Conservation (phyloP, 2,329 filamentous ascomycete species). For the Aspergillus sp. region DNA sequence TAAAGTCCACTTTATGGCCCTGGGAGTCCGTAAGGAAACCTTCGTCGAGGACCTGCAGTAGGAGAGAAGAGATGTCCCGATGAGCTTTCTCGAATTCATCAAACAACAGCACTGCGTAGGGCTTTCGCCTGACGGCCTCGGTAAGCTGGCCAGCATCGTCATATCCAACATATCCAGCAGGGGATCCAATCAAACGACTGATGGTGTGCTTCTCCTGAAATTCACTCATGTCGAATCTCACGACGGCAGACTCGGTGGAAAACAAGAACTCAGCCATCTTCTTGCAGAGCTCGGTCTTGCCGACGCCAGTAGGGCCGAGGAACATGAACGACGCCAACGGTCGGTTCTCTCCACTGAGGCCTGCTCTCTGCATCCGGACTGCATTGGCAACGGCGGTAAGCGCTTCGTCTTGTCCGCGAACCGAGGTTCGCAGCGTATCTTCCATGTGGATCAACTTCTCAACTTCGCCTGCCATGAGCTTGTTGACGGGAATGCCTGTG, state of each 20-base stretch:
- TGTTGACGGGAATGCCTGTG: constrained; percentile 86
- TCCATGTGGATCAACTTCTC: constrained; percentile 97
- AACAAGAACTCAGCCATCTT: constrained; percentile 90
- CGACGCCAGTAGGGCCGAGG: constrained; percentile 89
- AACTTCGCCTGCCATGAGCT: constrained; percentile 84
- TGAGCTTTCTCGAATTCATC: constrained; percentile 98
- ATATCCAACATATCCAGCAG: constrained; percentile 91
- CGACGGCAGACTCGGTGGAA: constrained; percentile 79
- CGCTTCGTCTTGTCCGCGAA: constrained; percentile 90
- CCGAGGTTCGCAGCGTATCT: constrained; percentile 69
- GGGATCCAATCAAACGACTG: constrained; percentile 81
- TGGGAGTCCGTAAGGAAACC: constrained; percentile 92
- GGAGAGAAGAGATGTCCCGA: constrained; percentile 80
- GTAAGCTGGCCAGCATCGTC: constrained; percentile 95
- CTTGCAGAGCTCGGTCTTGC: constrained; percentile 96
- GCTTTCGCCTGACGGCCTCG: constrained; percentile 87
- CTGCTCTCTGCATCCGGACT: constrained; percentile 86
- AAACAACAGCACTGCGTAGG: constrained; percentile 87
- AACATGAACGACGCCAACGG: constrained; percentile 96
- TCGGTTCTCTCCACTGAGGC: constrained; percentile 80
- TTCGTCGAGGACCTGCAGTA: constrained; percentile 91
- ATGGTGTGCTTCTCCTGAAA: constrained; percentile 97
- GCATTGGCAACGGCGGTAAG: constrained; percentile 85
- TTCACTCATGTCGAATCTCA: constrained; percentile 95
- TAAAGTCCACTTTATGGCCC: constrained; percentile 93